These are phyloP conservation scores for Naematelia aurantialba DNA, from an alignment of 768 basidiomycete genomes.

Conservation along the genomic window DNA sequence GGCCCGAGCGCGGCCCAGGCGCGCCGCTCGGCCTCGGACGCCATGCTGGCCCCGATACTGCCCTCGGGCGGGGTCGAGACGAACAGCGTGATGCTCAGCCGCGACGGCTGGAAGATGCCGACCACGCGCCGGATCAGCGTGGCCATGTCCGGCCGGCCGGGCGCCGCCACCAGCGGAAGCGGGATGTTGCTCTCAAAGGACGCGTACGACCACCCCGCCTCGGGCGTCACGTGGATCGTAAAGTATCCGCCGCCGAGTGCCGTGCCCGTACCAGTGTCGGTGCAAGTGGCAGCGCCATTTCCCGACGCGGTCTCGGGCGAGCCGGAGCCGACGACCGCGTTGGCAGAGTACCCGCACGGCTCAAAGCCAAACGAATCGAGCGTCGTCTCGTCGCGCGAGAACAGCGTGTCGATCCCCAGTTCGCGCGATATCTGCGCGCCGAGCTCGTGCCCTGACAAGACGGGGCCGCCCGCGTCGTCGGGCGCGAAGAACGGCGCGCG, in stretches of 20 bases:
- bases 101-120: conserved; percentile 82
- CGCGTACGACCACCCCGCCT: conserved; percentile 96
- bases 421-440: conserved; percentile 59
- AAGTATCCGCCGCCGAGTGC: conserved; percentile 79
- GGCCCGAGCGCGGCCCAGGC: conserved; percentile 57
- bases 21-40: conserved; percentile 61
- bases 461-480: conserved; percentile 53
- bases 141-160: conserved; percentile 62
- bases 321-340: conserved; percentile 71
- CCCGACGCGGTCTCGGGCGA: conserved; percentile 48
- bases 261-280: neutral
- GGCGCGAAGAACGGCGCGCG: conserved; percentile 67
- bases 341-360: conserved; percentile 94
- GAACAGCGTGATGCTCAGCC: conserved; percentile 83
- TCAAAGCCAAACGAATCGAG: conserved; percentile 90
- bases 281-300: conserved; percentile 6
- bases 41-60: conserved; percentile 48
- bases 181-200: conserved; percentile 99
- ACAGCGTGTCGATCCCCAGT: conserved; percentile 76
- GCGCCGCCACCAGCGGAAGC: conserved; percentile 48
- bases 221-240: conserved; percentile 97
- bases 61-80: conserved; percentile 55
- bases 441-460: conserved; percentile 55
- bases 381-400: conserved; percentile 71
- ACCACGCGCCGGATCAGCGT: conserved; percentile 84